These are phyloP conservation scores for Debaryomyces hansenii DNA, from an alignment of 805 yeast genomes.

Conservation along the genomic window DNA sequence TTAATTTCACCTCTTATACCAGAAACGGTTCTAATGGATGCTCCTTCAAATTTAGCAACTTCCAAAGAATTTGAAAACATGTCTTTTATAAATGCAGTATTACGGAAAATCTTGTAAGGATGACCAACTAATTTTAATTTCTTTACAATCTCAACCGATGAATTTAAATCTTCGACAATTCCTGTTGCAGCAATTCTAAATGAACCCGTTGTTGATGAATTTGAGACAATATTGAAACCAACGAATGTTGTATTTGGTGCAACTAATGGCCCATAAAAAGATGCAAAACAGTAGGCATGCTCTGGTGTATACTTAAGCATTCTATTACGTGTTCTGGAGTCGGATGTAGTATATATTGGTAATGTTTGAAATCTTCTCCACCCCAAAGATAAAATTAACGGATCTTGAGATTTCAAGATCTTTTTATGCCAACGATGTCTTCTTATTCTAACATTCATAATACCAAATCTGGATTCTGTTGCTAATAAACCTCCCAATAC, in stretches of 20 bases:
- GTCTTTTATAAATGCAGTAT: slow-evolving; percentile 95
- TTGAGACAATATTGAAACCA: slow-evolving; percentile 87
- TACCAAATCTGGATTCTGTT: slow-evolving; percentile 91
- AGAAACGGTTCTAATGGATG: slow-evolving; percentile 91
- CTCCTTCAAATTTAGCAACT: slow-evolving; percentile 98
- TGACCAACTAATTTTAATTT: slow-evolving; percentile 93
- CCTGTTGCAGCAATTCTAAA: slow-evolving; percentile 98
- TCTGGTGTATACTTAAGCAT: slow-evolving; percentile 98
- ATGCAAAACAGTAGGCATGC: slow-evolving; percentile 93
- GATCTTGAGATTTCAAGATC: slow-evolving; percentile 93
- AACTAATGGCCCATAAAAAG: slow-evolving; percentile 95
- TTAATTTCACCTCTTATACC: slow-evolving; percentile 98
- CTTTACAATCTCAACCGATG: slow-evolving; percentile 88
- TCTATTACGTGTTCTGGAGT: slow-evolving; percentile 95
- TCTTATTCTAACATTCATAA: slow-evolving; percentile 89
- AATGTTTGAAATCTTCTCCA: slow-evolving; percentile 98
- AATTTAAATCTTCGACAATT: slow-evolving; percentile 89
- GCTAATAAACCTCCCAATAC: slow-evolving; percentile 88
- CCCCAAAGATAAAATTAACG: slow-evolving; percentile 88
- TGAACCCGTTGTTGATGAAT: slow-evolving; percentile 79
- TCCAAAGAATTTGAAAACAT: slow-evolving; percentile 93
- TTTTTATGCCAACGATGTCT: slow-evolving; percentile 99
- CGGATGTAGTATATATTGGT: slow-evolving; percentile 94
- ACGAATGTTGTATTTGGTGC: slow-evolving; percentile 98
- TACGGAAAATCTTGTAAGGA: slow-evolving; percentile 89